Evolutionary conservation across 202 grass and related monocot genomes (phyloP).

Genomic region (Elaeis oleifera): DNA sequence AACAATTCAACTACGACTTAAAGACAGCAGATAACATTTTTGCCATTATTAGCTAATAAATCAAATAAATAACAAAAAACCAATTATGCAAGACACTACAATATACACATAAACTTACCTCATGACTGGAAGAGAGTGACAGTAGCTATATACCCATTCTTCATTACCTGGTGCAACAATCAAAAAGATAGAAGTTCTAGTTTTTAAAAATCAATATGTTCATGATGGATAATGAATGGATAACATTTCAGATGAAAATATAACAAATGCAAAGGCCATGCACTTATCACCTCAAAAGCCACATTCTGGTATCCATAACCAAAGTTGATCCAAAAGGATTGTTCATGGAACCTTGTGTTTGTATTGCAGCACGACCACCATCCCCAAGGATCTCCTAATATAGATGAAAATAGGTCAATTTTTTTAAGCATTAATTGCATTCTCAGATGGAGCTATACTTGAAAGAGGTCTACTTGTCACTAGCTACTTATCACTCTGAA

Average conservation of each 20-base stretch:
- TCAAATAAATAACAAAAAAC: neutral
- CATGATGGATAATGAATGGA: too few relatives aligned
- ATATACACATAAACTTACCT: constrained; percentile 18
- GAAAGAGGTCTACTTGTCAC: too few relatives aligned
- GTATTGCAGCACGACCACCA: constrained; percentile 87
- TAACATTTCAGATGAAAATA: neutral
- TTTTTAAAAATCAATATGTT: too few relatives aligned
- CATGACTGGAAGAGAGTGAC: constrained; percentile 82
- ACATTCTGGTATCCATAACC: constrained; percentile 97
- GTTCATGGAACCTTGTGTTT: constrained; percentile 95
- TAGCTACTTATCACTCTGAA: too few relatives aligned
- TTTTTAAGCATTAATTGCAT: too few relatives aligned
- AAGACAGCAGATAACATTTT: too few relatives aligned
- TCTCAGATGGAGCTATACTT: too few relatives aligned
- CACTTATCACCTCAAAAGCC: constrained; percentile 65
- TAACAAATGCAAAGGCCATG: neutral
- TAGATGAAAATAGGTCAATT: neutral
- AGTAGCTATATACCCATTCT: constrained; percentile 93
- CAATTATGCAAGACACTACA: neutral
- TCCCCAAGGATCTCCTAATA: constrained; percentile 81
- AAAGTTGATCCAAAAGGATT: constrained; percentile 97
- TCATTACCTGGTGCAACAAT: constrained; percentile 64
- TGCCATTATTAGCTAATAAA: too few relatives aligned
- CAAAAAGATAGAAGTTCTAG: neutral
- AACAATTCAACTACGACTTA: too few relatives aligned